A percentile compares a stretch with the other conserved stretches of the same genome.
phyloP scores from a whole-genome alignment of 345 rosid genomes.

The Litchi chinensis region DNA sequence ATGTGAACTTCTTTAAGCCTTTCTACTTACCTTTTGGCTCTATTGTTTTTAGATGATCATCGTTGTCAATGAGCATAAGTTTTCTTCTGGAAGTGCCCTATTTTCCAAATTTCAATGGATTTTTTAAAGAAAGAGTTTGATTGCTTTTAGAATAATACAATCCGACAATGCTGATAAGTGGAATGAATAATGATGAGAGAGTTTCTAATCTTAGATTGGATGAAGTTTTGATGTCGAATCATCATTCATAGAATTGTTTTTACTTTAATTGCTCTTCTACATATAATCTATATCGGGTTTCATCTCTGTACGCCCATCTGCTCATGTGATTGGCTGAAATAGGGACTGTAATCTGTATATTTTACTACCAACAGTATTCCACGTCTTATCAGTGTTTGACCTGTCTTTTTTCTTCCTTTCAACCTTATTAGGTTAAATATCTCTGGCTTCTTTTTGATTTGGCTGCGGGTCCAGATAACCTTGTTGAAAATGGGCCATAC shows the following conservation, averaged over 20 bases:
- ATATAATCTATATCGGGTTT: background rate
- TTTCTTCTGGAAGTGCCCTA: background rate
- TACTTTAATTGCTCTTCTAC: background rate
- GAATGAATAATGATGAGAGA: background rate
- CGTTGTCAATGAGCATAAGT: background rate
- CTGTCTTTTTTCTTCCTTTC: background rate
- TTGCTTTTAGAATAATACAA: background rate
- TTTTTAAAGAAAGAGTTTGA: background rate
- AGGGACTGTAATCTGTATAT: background rate
- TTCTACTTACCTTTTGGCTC: conserved; percentile 6
- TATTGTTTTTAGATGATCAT: conserved; percentile 1
- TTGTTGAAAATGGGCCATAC: conserved; percentile 97
- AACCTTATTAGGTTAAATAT: conserved; percentile 72
- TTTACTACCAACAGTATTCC: background rate
- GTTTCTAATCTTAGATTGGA: conserved; percentile 4
- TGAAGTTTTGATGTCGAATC: background rate
- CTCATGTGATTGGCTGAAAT: background rate
- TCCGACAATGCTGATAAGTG: background rate
- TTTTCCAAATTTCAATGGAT: background rate
- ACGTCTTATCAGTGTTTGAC: background rate
- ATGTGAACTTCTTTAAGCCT: conserved; percentile 4
- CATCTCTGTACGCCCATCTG: background rate
- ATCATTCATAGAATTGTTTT: background rate
- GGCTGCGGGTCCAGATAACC: conserved; percentile 87
- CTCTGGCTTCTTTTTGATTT: conserved; percentile 97